Percentiles rank a stretch among this genome's conserved stretches.
phyloP scores from a whole-genome alignment of 1,284 basidiomycete species.

The Cronartium ribicola region DNA sequence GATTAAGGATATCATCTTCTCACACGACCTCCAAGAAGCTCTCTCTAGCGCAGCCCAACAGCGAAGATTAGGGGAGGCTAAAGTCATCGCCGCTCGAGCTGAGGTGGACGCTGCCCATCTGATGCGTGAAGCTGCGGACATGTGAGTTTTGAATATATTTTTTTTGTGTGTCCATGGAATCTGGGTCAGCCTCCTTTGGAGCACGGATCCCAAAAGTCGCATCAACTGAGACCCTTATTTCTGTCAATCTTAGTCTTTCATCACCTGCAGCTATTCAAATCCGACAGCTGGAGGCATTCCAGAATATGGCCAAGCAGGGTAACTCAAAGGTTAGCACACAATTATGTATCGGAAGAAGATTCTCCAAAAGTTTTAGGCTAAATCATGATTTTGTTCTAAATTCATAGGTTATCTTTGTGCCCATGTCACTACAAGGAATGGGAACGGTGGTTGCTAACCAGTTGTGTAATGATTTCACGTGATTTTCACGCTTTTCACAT shows the following conservation, averaged over 20 bases:
- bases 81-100: constrained; percentile 91
- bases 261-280: constrained; percentile 92
- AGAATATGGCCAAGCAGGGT: constrained; percentile 67
- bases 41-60: constrained; percentile 86
- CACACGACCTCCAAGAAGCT: constrained; percentile 79
- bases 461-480: too few relatives aligned
- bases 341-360: too few relatives aligned
- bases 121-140: constrained; percentile 89
- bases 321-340: constrained; percentile 83
- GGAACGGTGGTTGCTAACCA: constrained; percentile 6
- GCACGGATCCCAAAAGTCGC: too few relatives aligned
- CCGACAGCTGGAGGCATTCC: constrained; percentile 81
- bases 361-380: too few relatives aligned
- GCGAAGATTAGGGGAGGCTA: constrained; percentile 89
- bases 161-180: too few relatives aligned
- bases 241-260: not conserved
- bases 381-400: too few relatives aligned
- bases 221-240: too few relatives aligned
- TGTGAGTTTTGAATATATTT: too few relatives aligned
- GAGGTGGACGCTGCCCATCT: constrained; percentile 90
- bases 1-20: constrained; percentile 74
- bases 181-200: too few relatives aligned
- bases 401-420: constrained; percentile 4
- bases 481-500: not conserved
- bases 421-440: constrained; percentile 17